Evolutionary conservation across 768 basidiomycete species (phyloP).

Genomic region (Boletellus ananas): DNA sequence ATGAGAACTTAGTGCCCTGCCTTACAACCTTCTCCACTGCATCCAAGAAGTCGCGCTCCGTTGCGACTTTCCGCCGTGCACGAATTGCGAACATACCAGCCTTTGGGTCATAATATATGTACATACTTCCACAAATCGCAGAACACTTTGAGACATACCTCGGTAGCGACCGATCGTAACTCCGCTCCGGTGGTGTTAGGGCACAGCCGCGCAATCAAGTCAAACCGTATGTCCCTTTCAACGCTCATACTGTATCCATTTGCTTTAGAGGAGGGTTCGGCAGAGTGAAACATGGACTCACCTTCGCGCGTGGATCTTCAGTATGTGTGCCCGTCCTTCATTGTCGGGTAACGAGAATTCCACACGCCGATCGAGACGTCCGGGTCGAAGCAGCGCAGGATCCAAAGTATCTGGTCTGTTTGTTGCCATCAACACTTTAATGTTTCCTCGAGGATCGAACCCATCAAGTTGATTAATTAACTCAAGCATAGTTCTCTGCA

Average conservation of each 20-base stretch:
- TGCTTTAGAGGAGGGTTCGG: not conserved
- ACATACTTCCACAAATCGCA: conserved; percentile 64
- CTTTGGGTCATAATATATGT: conserved; percentile 68
- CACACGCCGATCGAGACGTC: conserved; percentile 93
- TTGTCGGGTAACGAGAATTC: conserved; percentile 94
- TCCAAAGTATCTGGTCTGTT: conserved; percentile 99
- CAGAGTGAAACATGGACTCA: conserved; percentile 30
- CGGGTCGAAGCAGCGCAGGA: conserved; percentile 92
- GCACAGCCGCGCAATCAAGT: conserved; percentile 93
- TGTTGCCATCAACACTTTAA: conserved; percentile 99
- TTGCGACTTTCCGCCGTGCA: conserved; percentile 91
- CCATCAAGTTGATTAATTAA: conserved; percentile 98
- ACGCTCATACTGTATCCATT: conserved; percentile 77
- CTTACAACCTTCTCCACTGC: conserved; percentile 98
- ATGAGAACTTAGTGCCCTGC: conserved; percentile 97
- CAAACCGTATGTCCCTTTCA: conserved; percentile 95
- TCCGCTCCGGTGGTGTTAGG: conserved; percentile 99
- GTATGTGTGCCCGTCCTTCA: conserved; percentile 94
- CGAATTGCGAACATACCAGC: conserved; percentile 99
- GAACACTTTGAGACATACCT: conserved; percentile 45
- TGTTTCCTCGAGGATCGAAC: conserved; percentile 98
- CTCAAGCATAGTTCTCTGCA: conserved; percentile 99
- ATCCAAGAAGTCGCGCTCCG: conserved; percentile 95
- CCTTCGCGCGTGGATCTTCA: conserved; percentile 96
- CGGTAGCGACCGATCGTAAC: conserved; percentile 92